Percentiles rank a stretch among this genome's conserved stretches.
These are phyloP conservation scores for Phascolomyces articulosus DNA, from an alignment of 371 early-diverging fungal genomes.

Conservation along the genomic window DNA sequence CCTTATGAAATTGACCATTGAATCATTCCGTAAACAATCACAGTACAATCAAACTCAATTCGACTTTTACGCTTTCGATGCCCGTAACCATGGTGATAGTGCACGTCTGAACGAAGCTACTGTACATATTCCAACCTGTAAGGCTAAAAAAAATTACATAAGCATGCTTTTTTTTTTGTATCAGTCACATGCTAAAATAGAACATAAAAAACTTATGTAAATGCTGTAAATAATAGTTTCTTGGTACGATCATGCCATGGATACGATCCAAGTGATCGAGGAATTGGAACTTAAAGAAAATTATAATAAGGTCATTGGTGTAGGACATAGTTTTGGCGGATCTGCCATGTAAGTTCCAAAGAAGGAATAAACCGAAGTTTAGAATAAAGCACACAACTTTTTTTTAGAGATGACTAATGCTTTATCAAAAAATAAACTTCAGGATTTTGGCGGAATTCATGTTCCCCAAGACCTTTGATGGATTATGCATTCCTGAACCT, in stretches of 20 bases:
- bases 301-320: slow-evolving; percentile 33
- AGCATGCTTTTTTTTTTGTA: background rate
- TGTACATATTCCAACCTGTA: slow-evolving; percentile 28
- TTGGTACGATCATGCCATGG: slow-evolving; percentile 49
- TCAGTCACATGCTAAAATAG: background rate
- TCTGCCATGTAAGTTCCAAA: slow-evolving; percentile 38
- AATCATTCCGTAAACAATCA: slow-evolving; percentile 18
- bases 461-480: slow-evolving; percentile 36
- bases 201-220: background rate
- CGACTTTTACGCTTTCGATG: slow-evolving; percentile 39
- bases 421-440: too few relatives aligned
- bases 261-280: slow-evolving; percentile 40
- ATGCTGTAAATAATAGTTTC: slow-evolving; percentile 19
- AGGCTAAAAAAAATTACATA: slow-evolving; percentile 1
- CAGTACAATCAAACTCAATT: slow-evolving; percentile 31
- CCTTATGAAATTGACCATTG: slow-evolving; percentile 27
- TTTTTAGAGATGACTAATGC: too few relatives aligned
- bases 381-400: too few relatives aligned
- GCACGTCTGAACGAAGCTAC: slow-evolving; percentile 37
- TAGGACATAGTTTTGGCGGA: slow-evolving; percentile 48
- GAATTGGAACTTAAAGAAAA: slow-evolving; percentile 24
- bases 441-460: slow-evolving; percentile 34
- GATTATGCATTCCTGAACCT: slow-evolving; percentile 32
- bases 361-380: too few relatives aligned
- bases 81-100: slow-evolving; percentile 53